A percentile compares a stretch with the other conserved stretches of the same genome.
Conservation (phyloP, 345 rosid genomes). For the Bruguiera parviflora region DNA sequence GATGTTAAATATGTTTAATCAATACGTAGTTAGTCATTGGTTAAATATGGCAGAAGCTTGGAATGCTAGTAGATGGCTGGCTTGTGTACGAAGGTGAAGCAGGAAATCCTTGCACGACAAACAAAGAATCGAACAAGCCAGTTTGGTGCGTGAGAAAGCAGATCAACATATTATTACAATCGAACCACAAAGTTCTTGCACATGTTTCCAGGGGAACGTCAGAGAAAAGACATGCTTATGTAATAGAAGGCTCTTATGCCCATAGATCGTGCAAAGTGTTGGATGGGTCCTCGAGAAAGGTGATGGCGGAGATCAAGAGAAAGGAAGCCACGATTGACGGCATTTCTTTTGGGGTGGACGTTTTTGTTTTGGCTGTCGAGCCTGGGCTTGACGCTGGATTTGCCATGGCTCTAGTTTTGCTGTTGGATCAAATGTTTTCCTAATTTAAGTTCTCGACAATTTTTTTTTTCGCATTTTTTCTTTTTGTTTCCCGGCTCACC, state of each 20-base stretch:
- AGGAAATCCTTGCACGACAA: conserved; percentile 5
- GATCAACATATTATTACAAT: conserved; percentile 34
- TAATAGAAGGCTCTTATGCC: conserved; percentile 65
- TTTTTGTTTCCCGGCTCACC: too few relatives aligned
- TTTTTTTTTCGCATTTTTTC: not conserved
- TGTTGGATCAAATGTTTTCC: conserved; percentile 75
- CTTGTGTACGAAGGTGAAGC: conserved; percentile 59
- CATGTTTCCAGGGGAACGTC: conserved; percentile 33
- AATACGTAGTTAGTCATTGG: not conserved
- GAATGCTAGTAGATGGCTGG: conserved; percentile 44
- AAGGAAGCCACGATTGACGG: conserved; percentile 50
- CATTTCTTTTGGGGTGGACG: conserved; percentile 57
- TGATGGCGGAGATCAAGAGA: conserved; percentile 67
- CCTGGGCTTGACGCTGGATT: conserved; percentile 55
- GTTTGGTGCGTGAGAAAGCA: conserved; percentile 52
- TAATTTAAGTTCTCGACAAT: conserved; percentile 8
- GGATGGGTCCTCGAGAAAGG: conserved; percentile 45
- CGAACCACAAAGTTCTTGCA: conserved; percentile 38
- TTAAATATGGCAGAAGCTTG: conserved; percentile 34
- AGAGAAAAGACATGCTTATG: conserved; percentile 39
- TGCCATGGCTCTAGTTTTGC: conserved; percentile 76
- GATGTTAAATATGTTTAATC: not conserved
- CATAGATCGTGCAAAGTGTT: conserved; percentile 63
- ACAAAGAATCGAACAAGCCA: conserved; percentile 34
- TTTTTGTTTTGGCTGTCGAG: conserved; percentile 58